Conservation (phyloP, 441 rosid species). For the Hura crepitans region DNA sequence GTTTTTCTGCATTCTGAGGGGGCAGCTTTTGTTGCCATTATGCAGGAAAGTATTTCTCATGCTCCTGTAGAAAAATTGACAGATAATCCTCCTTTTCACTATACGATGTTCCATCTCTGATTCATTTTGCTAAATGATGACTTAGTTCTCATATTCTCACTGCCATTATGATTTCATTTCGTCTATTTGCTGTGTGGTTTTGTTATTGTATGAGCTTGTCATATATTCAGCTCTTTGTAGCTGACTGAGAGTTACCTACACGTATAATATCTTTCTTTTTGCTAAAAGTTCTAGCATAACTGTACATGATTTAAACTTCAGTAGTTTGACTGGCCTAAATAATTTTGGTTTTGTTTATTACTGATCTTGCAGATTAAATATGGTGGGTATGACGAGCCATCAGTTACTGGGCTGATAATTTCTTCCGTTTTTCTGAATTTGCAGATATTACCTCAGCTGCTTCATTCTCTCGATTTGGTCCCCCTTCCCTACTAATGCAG, state of each 20-base stretch:
- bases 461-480: slow-evolving; percentile 29
- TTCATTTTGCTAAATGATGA: background rate
- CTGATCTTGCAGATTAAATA: background rate
- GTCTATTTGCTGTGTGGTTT: background rate
- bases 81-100: background rate
- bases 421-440: slow-evolving; percentile 17
- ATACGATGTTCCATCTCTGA: background rate
- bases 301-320: background rate
- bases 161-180: background rate
- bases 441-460: slow-evolving; percentile 37
- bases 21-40: background rate
- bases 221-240: background rate
- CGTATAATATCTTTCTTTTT: background rate
- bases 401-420: slow-evolving; percentile 7
- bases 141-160: background rate
- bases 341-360: background rate
- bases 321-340: background rate
- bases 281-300: background rate
- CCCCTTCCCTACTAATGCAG: slow-evolving; percentile 44
- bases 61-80: background rate
- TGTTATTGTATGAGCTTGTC: background rate
- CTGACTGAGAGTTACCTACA: background rate
- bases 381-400: background rate
- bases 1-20: background rate
- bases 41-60: background rate